Base-by-base conservation (phyloP, 768 basidiomycete genomes). In the Rickenella mellea region DNA sequence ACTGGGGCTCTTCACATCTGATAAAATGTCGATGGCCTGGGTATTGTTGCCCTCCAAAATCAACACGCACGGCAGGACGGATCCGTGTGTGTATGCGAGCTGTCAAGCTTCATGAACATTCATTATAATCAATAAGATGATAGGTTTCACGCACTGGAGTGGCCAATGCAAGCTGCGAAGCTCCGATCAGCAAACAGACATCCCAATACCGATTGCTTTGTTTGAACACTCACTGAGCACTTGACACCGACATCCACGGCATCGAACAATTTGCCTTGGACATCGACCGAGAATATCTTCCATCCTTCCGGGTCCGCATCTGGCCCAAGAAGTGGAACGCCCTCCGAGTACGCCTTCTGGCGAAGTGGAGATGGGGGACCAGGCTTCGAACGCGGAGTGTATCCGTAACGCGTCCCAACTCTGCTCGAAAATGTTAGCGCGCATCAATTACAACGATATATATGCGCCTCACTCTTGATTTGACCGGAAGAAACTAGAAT, bases 61-160 rank as follows among this genome's bases (percentile, higher is more conserved):
- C 15, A 78, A 43, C 30, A 59, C 54, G 7, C 80, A 54, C 8
- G 76, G 76, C 4, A 79, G 63, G 0, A 68, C 64, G 8, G 71
- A 69, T 6, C 72, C 73, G n/a, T 68, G 54, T 14, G 73, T 64
- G 53, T 68, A 78, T 3, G 61, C 65, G 12, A 75, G 60, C 76
- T 78, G 30, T 20, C 11, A 1, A 15, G 17, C 12, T 3, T 3
- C 3, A 17, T 12, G 33, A 36, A 36, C 12, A 36, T 36, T 17
- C 24, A 7, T 10, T 10, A 19, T 15, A 17, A 36, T 12, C 2
- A 7, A 22, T 22, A 4, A 7, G 21, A 27, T 15, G 19, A 20
- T 24, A 24, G 26, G 27, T 15, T 46, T 61, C 50, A 24, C 25
- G 3, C 53, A 70, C 69, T 9, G 76, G 75, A 27, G 56, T 69